A percentile compares a stretch with the other conserved stretches of the same genome.
These are phyloP conservation scores for Epichloe scottii DNA, from an alignment of 2,329 filamentous ascomycete species.

Conservation along the genomic window DNA sequence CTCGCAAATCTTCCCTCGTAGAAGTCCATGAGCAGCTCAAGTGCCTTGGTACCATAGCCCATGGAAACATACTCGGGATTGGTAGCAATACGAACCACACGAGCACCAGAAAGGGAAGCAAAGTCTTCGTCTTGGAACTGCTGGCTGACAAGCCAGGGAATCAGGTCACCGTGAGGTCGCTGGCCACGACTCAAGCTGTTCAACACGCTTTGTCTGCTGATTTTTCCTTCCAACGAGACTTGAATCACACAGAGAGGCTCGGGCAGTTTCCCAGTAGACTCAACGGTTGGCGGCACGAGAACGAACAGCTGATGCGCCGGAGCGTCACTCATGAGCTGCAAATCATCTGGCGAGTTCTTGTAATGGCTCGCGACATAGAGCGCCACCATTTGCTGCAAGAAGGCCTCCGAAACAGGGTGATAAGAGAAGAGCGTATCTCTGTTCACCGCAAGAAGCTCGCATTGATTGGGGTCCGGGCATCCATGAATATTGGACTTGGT, in stretches of 20 bases:
- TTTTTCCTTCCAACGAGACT: constrained; percentile 85
- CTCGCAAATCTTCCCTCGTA: constrained; percentile 88
- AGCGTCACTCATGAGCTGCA: constrained; percentile 97
- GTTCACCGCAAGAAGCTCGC: constrained; percentile 87
- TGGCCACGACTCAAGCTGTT: constrained; percentile 82
- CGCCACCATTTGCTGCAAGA: constrained; percentile 95
- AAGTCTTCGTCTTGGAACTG: constrained; percentile 98
- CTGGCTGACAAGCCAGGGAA: constrained; percentile 94
- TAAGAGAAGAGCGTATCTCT: constrained; percentile 96
- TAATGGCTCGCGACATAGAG: constrained; percentile 95
- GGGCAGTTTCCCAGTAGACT: constrained; percentile 65
- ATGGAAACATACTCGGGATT: constrained; percentile 86
- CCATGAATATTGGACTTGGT: constrained; percentile 61
- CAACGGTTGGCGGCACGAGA: constrained; percentile 72
- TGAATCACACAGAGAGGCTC: constrained; percentile 94
- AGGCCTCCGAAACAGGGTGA: constrained; percentile 92
- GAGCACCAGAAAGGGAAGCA: constrained; percentile 79
- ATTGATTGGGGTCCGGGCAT: constrained; percentile 81
- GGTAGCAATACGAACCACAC: constrained; percentile 87
- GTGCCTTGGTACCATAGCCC: constrained; percentile 85
- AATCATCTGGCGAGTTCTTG: constrained; percentile 94
- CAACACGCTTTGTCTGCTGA: constrained; percentile 83
- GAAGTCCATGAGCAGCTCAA: constrained; percentile 80
- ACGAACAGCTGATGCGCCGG: constrained; percentile 95
- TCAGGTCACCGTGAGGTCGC: constrained; percentile 81